Base-by-base conservation (phyloP, 805 yeast species). In the Tetrapisispora taiwanensis region DNA sequence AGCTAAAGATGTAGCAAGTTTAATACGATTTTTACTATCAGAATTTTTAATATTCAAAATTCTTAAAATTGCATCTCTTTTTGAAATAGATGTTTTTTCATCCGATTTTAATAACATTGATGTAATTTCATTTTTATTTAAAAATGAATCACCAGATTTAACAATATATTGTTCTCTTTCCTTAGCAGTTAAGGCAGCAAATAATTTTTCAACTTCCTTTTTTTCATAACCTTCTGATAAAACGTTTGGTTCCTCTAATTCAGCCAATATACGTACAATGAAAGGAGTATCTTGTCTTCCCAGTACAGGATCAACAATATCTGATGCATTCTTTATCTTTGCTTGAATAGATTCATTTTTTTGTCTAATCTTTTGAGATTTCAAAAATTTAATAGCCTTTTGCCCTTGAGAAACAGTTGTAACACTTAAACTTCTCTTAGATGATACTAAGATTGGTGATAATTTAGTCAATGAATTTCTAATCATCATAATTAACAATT, bases 271-370 rank as follows among this genome's bases (percentile, higher is more conserved):
- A 63, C 95, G 76, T 37, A 65, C 63, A 38, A 88, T 66, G 55
- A 89, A 88, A 8, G 84, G 79, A 47, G 79, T 79, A 42, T 74
- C 66, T 5, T 76, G 65, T 45, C 71, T 72, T 9, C 97, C 97
- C 43, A 88, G 71, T 4, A 89, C 95, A 1, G 97, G 97, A 63
- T 89, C 97, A 27, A 84, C 74, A 43, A 66, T 62, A 42, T 67
- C 73, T 27, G 55, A 39, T 7, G 57, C 46, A 18, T 48, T 53
- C 41, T 53, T 50, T n/a, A 62, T 39, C 17, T 46, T 48, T 7
- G 53, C 51, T 44, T 65, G 69, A 36, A 58, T 60, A n/a, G 60
- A 63, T 40, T 57, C 59, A 49, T 66, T 66, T 45, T 56, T 49
- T 42, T 60, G 67, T 50, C 58, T 60, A 36, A 51, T 57, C 46